These are phyloP conservation scores for Colletotrichum graminicola DNA, from an alignment of 2,329 filamentous ascomycete genomes.

Conservation along the genomic window DNA sequence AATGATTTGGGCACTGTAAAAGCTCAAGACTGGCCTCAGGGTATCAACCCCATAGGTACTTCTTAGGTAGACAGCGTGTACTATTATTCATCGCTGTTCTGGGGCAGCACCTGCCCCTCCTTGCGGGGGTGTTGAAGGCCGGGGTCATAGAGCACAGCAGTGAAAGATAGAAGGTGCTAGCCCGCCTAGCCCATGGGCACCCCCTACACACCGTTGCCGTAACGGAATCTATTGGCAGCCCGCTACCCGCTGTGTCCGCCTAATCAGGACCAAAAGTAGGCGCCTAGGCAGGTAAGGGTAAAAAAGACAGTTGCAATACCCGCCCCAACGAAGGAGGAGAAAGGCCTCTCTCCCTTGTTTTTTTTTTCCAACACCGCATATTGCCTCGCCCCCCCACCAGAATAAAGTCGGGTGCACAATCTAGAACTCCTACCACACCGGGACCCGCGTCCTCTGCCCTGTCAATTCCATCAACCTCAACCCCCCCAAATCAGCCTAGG, in stretches of 20 bases:
- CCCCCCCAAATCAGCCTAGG: slow-evolving; percentile 12
- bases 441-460: slow-evolving; percentile 27
- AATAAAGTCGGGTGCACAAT: slow-evolving; percentile 41
- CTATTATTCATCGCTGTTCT: background rate
- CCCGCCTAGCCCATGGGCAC: background rate
- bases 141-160: background rate
- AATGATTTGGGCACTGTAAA: background rate
- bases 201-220: background rate
- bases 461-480: slow-evolving; percentile 26
- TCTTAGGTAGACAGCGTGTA: background rate
- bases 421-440: slow-evolving; percentile 35
- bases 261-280: slow-evolving; percentile 32
- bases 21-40: background rate
- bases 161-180: slow-evolving; percentile 13
- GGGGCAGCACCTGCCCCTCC: background rate
- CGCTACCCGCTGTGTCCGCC: slow-evolving; percentile 19
- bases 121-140: background rate
- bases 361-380: slow-evolving; percentile 25
- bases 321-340: slow-evolving; percentile 36
- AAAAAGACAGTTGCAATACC: slow-evolving; percentile 26
- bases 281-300: slow-evolving; percentile 3
- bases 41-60: background rate
- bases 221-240: slow-evolving; percentile 20
- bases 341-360: slow-evolving; percentile 37
- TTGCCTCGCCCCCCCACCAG: slow-evolving; percentile 41